Evolutionary conservation across 1,284 basidiomycete species (phyloP).

Genomic region (Boletus subluridellus): DNA sequence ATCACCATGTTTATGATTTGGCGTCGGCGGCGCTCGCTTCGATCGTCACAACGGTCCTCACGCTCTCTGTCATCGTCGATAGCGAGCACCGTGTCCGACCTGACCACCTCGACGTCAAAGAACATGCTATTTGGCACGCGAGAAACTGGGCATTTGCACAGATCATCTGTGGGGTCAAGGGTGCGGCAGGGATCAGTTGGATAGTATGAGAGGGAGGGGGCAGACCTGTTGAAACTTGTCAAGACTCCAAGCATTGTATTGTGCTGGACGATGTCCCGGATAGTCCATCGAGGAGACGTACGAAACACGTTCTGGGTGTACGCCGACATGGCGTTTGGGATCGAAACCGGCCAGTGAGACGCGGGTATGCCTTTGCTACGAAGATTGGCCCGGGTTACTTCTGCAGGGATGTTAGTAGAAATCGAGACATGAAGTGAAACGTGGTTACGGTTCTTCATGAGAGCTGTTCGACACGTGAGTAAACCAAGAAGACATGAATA

Average conservation of each 20-base stretch:
- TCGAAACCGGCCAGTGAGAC: slow-evolving; percentile 29
- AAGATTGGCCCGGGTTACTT: too few species aligned
- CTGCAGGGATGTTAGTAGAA: too few species aligned
- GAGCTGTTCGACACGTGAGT: too few species aligned
- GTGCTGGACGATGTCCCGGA: slow-evolving; percentile 80
- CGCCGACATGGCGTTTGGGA: slow-evolving; percentile 50
- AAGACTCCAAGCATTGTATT: slow-evolving; percentile 83
- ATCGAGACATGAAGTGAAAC: too few species aligned
- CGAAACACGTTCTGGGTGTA: slow-evolving; percentile 68
- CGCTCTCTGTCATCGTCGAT: slow-evolving; percentile 65
- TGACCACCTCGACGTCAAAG: slow-evolving; percentile 57
- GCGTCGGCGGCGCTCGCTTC: slow-evolving; percentile 68
- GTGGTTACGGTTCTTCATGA: too few species aligned
- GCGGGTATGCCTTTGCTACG: too few species aligned
- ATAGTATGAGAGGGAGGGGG: slow-evolving; percentile 1
- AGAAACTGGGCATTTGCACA: slow-evolving; percentile 31
- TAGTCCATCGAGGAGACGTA: slow-evolving; percentile 82
- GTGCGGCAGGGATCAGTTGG: background rate
- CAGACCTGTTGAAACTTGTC: slow-evolving; percentile 72
- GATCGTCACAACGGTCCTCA: slow-evolving; percentile 59
- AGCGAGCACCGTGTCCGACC: slow-evolving; percentile 63
- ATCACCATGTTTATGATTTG: slow-evolving; percentile 89
- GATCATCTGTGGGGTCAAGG: slow-evolving; percentile 15
- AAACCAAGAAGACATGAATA: too few species aligned
- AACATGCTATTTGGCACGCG: slow-evolving; percentile 49